phyloP scores from a whole-genome alignment of 1,284 basidiomycete genomes.

The Cutaneotrichosporon curvatum region DNA sequence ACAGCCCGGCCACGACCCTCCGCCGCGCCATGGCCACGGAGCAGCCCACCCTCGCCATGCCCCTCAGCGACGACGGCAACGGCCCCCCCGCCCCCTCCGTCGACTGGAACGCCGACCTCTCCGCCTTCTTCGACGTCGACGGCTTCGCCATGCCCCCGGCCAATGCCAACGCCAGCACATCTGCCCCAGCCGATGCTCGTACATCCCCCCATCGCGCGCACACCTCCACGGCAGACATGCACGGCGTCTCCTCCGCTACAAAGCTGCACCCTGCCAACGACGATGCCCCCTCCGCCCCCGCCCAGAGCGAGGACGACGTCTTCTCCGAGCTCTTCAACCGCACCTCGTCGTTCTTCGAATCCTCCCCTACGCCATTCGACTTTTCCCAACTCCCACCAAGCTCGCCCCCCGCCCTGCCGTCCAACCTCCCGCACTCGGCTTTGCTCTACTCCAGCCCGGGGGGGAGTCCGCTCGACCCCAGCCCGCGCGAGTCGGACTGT shows the following conservation, averaged over 20 bases:
- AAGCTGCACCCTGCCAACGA: background rate
- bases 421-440: constrained; percentile 28
- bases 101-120: constrained; percentile 29
- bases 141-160: constrained; percentile 24
- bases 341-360: constrained; percentile 24
- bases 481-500: constrained; percentile 4
- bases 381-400: constrained; percentile 37
- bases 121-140: constrained; percentile 38
- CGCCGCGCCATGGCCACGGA: background rate
- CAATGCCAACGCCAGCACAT: background rate
- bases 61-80: constrained; percentile 35
- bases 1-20: background rate
- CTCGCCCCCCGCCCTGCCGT: constrained; percentile 28
- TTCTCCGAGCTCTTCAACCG: constrained; percentile 33
- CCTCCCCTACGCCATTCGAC: constrained; percentile 28
- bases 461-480: constrained; percentile 6
- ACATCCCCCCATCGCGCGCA: background rate
- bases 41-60: constrained; percentile 34
- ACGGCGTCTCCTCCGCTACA: constrained; percentile 9
- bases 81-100: background rate
- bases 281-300: background rate
- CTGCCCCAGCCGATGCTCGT: background rate
- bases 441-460: constrained; percentile 26
- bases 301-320: constrained; percentile 29
- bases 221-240: background rate